Evolutionary conservation across 768 basidiomycete species (phyloP).

Genomic region (Boletus coccyginus): DNA sequence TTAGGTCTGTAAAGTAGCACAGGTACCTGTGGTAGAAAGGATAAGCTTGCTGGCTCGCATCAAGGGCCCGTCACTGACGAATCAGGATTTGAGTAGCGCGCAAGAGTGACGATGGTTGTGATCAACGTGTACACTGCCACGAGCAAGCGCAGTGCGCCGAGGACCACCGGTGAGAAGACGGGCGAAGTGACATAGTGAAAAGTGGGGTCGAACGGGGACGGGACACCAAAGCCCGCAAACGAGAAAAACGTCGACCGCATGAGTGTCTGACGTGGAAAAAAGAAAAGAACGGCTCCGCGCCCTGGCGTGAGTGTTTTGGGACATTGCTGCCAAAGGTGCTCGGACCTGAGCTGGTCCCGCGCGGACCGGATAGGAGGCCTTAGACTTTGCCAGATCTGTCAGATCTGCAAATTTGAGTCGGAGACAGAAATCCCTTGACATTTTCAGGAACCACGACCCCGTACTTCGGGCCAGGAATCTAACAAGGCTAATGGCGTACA

Average conservation of each 20-base stretch:
- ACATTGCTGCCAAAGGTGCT: not conserved
- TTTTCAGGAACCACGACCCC: too few relatives aligned
- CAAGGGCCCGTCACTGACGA: slow-evolving; percentile 31
- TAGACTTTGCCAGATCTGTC: too few relatives aligned
- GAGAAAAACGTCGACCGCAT: not conserved
- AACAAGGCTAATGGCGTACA: too few relatives aligned
- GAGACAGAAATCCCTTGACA: too few relatives aligned
- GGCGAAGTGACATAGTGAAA: slow-evolving; percentile 40
- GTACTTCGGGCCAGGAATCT: too few relatives aligned
- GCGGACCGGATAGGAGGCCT: too few relatives aligned
- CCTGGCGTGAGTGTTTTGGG: slow-evolving; percentile 6
- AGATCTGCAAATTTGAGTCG: too few relatives aligned
- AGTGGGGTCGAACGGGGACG: slow-evolving; percentile 39
- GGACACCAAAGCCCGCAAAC: slow-evolving; percentile 32
- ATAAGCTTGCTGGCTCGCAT: not conserved
- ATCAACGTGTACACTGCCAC: slow-evolving; percentile 52
- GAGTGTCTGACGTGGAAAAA: not conserved
- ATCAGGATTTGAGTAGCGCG: slow-evolving; percentile 17
- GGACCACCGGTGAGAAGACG: slow-evolving; percentile 40
- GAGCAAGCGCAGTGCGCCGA: slow-evolving; percentile 45
- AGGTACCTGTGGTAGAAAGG: slow-evolving; percentile 42
- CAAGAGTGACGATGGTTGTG: slow-evolving; percentile 35
- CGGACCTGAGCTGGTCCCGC: too few relatives aligned
- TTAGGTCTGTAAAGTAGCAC: slow-evolving; percentile 63
- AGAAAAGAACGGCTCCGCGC: not conserved